phyloP scores from a whole-genome alignment of 306 rosid genomes.

The Gleditsia sinensis region DNA sequence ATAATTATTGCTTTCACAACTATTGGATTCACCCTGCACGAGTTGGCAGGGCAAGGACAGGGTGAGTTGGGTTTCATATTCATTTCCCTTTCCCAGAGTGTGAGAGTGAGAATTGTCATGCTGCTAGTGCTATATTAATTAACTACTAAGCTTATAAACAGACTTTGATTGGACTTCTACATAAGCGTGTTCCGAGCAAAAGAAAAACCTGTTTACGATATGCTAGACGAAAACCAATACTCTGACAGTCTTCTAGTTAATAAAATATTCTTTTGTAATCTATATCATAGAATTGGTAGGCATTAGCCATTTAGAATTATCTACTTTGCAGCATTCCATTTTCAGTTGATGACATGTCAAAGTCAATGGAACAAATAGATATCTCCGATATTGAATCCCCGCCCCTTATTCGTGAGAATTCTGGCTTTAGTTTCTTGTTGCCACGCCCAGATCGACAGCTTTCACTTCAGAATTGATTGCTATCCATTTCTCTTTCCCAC shows the following conservation, averaged over 20 bases:
- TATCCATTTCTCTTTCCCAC: slow-evolving; percentile 21
- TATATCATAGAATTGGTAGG: background rate
- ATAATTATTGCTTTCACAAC: slow-evolving; percentile 1
- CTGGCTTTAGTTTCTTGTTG: slow-evolving; percentile 63
- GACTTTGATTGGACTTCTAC: background rate
- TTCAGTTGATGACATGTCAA: slow-evolving; percentile 60
- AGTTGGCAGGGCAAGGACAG: background rate
- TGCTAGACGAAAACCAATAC: background rate
- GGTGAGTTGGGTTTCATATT: no score
- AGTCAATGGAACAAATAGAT: slow-evolving; percentile 61
- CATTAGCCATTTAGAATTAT: slow-evolving; percentile 32
- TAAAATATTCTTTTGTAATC: slow-evolving; percentile 21
- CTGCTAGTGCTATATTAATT: background rate
- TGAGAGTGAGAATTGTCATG: background rate
- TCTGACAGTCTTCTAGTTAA: slow-evolving; percentile 5
- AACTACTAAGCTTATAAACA: no score
- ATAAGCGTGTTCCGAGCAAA: background rate
- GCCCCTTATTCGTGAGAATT: slow-evolving; percentile 51
- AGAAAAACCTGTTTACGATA: background rate
- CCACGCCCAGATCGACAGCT: slow-evolving; percentile 47
- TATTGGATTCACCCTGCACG: no score
- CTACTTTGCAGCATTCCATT: slow-evolving; percentile 57
- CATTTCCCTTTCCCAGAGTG: no score
- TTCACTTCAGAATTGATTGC: slow-evolving; percentile 33
- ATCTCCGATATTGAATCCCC: slow-evolving; percentile 57